Conservation (phyloP, 306 rosid species). For the Bauhinia variegata region DNA sequence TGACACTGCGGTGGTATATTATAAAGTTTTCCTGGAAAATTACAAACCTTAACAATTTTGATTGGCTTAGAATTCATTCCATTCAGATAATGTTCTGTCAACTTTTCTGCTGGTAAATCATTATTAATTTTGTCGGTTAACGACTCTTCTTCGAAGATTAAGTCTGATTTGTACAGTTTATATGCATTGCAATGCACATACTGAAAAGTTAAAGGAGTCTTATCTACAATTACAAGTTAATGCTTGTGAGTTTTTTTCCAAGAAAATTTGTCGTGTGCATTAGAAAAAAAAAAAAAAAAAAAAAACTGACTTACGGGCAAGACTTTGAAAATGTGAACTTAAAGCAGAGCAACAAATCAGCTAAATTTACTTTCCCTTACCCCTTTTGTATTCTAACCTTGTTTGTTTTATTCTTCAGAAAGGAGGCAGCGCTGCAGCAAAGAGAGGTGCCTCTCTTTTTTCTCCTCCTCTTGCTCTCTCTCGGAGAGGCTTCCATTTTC, state of each 20-base stretch:
- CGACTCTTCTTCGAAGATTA: background rate
- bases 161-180: slow-evolving; percentile 3
- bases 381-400: slow-evolving; percentile 38
- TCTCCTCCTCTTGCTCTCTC: background rate
- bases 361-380: slow-evolving; percentile 19
- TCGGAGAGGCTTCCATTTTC: background rate
- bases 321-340: background rate
- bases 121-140: background rate
- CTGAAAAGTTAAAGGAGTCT: slow-evolving; percentile 9
- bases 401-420: slow-evolving; percentile 62
- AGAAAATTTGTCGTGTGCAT: slow-evolving; percentile 4
- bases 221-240: slow-evolving; percentile 4
- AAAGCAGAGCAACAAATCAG: background rate
- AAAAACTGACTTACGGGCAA: slow-evolving; percentile 3
- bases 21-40: slow-evolving; percentile 6
- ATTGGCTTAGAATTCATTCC: background rate
- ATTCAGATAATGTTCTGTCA: slow-evolving; percentile 1
- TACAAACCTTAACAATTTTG: slow-evolving; percentile 16
- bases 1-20: background rate
- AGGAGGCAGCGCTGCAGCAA: slow-evolving; percentile 93
- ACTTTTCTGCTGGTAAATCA: slow-evolving; percentile 6
- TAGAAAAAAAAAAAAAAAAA: background rate
- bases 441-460: slow-evolving; percentile 73
- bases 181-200: slow-evolving; percentile 7
- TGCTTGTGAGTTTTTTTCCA: background rate